A percentile compares a stretch with the other conserved stretches of the same genome.
These are phyloP conservation scores for Piper longum DNA, from an alignment of 164 flowering plant species.

Conservation along the genomic window DNA sequence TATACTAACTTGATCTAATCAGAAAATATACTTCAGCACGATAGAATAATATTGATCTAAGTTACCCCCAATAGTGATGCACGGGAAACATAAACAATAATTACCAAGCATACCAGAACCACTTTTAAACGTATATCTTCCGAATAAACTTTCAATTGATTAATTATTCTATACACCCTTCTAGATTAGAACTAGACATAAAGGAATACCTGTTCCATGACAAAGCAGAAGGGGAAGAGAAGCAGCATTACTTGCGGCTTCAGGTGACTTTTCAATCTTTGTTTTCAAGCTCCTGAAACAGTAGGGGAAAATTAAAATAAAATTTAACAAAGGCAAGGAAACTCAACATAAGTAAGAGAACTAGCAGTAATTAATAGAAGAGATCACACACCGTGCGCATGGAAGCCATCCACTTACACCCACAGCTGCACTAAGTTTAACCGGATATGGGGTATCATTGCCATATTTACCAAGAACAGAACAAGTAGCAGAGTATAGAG, in stretches of 20 bases:
- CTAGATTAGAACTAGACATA: background rate
- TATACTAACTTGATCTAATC: background rate
- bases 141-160: too few relatives aligned
- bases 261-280: slow-evolving; percentile 70
- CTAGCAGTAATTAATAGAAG: background rate
- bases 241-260: slow-evolving; percentile 77
- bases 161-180: too few relatives aligned
- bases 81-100: too few relatives aligned
- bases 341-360: background rate
- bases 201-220: slow-evolving; percentile 62
- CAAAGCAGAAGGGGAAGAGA: slow-evolving; percentile 72
- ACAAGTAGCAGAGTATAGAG: slow-evolving; percentile 86
- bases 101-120: too few relatives aligned
- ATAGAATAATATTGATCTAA: too few relatives aligned
- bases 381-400: slow-evolving; percentile 48
- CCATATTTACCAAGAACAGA: slow-evolving; percentile 59
- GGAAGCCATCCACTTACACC: slow-evolving; percentile 99
- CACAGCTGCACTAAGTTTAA: slow-evolving; percentile 61
- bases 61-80: too few relatives aligned
- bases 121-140: too few relatives aligned
- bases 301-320: background rate
- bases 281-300: slow-evolving; percentile 45
- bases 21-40: background rate
- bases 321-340: background rate
- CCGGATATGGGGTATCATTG: slow-evolving; percentile 53